Evolutionary conservation across 2,329 filamentous ascomycete genomes (phyloP), one percentile per base, ranked within the genome.

Genomic region (Penicillium sp.): DNA sequence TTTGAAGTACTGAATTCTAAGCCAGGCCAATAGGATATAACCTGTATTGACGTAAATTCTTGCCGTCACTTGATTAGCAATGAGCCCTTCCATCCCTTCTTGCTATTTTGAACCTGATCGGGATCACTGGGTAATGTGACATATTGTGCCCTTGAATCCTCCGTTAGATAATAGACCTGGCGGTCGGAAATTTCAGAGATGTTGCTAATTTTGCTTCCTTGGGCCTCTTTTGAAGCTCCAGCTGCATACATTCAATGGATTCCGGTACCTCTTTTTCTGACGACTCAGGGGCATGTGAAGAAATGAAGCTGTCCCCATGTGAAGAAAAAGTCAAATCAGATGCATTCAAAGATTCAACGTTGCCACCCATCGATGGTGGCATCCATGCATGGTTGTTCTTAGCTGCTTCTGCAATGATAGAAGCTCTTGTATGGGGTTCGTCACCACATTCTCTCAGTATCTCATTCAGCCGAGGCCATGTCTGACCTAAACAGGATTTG

Each of bases 361-460:
- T 78, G 9, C 75, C 76, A 40, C 74, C 69, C 1, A 68, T 73
- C 6, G 78, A 80, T 60, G 70, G 75, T 35, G 79, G 80, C 1
- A 74, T 74, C 61, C 69, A 77, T 33, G 80, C 79, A 24, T 82
- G 78, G 75, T 67, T 84, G 24, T 83, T 84, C 60, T 70, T 86
- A 5, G 75, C 78, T 9, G 83, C 81, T 1, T 83, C 80, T 54
- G 85, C 83, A 62, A 73, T 82, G 56, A 75, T 86, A 37, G 84
- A 86, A 69, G 82, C 80, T 24, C 72, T 86, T 2, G 79, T 86
- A 54, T 86, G 84, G 83, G 84, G 82, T 82, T 70, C 59, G 75
- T 68, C 44, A 5, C 19, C 10, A 26, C 10, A 19, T 19, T 4
- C 53, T 38, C 0, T 4, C 4, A 4, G 2, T 2, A 5, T n/a